Evolutionary conservation across 2,329 filamentous ascomycete genomes (phyloP).

Genomic region (Aspergillus quadrilineatus): DNA sequence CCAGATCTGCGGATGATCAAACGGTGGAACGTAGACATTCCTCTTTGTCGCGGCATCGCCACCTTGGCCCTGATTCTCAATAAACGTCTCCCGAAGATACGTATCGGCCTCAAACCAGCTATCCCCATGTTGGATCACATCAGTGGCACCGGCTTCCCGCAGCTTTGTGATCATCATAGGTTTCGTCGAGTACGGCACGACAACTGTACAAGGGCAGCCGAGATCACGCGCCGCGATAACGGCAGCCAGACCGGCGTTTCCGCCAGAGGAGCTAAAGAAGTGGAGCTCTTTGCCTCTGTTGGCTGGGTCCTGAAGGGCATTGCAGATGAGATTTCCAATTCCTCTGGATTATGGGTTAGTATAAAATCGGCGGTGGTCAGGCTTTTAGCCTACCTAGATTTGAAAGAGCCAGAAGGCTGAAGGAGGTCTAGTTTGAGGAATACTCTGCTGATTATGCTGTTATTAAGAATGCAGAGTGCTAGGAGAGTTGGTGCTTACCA

Average conservation of each 20-base stretch:
- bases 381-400: conserved; percentile 54
- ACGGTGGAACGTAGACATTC: conserved; percentile 39
- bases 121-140: conserved; percentile 65
- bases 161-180: conserved; percentile 69
- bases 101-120: conserved; percentile 69
- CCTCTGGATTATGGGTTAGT: conserved; percentile 23
- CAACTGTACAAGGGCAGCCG: conserved; percentile 64
- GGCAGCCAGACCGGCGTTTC: conserved; percentile 79
- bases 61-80: conserved; percentile 21
- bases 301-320: conserved; percentile 23
- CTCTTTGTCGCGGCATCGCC: conserved; percentile 7
- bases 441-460: conserved; percentile 56
- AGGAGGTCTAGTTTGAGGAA: conserved; percentile 80
- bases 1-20: conserved; percentile 41
- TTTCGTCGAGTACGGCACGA: conserved; percentile 65
- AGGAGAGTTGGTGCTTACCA: conserved; percentile 26
- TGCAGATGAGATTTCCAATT: conserved; percentile 39
- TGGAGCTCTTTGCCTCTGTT: conserved; percentile 47
- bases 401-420: conserved; percentile 80
- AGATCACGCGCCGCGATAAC: conserved; percentile 68
- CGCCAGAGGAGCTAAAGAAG: conserved; percentile 76
- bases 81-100: conserved; percentile 56
- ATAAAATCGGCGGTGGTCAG: background rate
- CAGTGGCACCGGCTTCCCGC: conserved; percentile 58
- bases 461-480: background rate